phyloP scores from a whole-genome alignment of 495 filamentous ascomycete species.

The Trichoderma parareesei region DNA sequence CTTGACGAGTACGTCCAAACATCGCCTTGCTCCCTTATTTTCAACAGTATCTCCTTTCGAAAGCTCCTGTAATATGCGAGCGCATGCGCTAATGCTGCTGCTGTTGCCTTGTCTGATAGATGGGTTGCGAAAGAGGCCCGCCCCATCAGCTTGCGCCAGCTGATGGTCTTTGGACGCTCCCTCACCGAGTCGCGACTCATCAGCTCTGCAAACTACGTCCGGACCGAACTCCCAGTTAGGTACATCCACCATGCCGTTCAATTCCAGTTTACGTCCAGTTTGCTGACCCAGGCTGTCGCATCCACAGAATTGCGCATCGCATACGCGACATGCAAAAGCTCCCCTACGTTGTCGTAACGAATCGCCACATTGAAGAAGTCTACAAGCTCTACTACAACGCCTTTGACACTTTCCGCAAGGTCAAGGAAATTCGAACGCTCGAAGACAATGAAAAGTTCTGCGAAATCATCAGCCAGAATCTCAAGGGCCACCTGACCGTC shows the following conservation, averaged over 20 bases:
- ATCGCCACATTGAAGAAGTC: constrained; percentile 83
- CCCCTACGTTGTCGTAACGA: constrained; percentile 94
- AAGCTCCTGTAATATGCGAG: neutral
- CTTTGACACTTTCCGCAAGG: constrained; percentile 78
- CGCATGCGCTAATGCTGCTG: constrained; percentile 9
- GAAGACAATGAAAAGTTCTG: constrained; percentile 92
- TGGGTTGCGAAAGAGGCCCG: constrained; percentile 80
- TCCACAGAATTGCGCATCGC: constrained; percentile 70
- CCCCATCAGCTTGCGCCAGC: constrained; percentile 80
- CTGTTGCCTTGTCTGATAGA: constrained; percentile 32
- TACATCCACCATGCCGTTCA: constrained; percentile 20
- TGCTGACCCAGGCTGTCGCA: neutral
- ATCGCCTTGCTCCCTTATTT: neutral
- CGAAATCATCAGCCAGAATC: constrained; percentile 64
- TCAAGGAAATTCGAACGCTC: constrained; percentile 73
- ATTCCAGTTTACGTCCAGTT: neutral
- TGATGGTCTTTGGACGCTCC: constrained; percentile 88
- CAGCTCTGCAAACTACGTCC: constrained; percentile 93
- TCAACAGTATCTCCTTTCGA: neutral
- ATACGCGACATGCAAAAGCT: constrained; percentile 96
- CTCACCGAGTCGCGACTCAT: constrained; percentile 84
- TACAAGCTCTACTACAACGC: constrained; percentile 96
- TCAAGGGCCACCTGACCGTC: constrained; percentile 83
- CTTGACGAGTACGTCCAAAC: constrained; percentile 67
- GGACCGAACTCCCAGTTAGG: constrained; percentile 90